Conservation (phyloP, 202 grass and related monocot genomes). For the Setaria italica region DNA sequence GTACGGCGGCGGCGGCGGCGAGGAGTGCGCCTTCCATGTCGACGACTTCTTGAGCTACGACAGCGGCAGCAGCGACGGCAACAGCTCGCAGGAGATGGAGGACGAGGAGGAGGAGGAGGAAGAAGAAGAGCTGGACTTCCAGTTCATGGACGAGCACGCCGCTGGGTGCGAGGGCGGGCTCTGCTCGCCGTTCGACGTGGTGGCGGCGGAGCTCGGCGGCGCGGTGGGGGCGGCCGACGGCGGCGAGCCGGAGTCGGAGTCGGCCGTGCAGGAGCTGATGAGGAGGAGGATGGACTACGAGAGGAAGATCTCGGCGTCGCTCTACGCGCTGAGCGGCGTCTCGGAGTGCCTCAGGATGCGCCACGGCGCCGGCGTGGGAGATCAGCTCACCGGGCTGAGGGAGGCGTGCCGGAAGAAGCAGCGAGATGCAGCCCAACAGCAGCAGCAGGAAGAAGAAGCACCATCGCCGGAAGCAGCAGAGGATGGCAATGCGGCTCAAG, state of each 20-base stretch:
- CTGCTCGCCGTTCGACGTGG: conserved; percentile 70
- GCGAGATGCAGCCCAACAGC: background rate
- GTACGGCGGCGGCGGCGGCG: conserved; percentile 13
- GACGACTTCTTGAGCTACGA: conserved; percentile 63
- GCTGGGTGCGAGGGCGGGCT: background rate
- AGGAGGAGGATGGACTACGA: conserved; percentile 72
- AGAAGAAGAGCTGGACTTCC: conserved; percentile 51
- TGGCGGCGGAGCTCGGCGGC: conserved; percentile 47
- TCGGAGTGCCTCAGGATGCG: conserved; percentile 66
- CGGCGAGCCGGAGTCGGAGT: conserved; percentile 31
- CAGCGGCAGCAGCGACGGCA: conserved; percentile 20
- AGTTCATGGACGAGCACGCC: conserved; percentile 57
- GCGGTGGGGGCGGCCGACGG: background rate
- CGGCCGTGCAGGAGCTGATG: conserved; percentile 48
- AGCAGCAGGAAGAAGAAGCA: background rate
- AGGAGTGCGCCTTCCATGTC: conserved; percentile 48
- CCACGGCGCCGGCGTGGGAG: background rate
- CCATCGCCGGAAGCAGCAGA: background rate
- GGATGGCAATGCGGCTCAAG: conserved; percentile 13
- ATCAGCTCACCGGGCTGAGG: conserved; percentile 58
- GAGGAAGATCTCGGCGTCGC: conserved; percentile 72
- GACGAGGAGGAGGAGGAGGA: background rate
- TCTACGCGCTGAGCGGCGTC: conserved; percentile 66
- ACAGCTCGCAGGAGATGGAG: conserved; percentile 43
- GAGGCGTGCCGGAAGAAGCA: conserved; percentile 61